A percentile compares a stretch with the other conserved stretches of the same genome.
These are phyloP conservation scores for Ustulina deusta DNA, from an alignment of 2,329 filamentous ascomycete genomes.

Conservation along the genomic window DNA sequence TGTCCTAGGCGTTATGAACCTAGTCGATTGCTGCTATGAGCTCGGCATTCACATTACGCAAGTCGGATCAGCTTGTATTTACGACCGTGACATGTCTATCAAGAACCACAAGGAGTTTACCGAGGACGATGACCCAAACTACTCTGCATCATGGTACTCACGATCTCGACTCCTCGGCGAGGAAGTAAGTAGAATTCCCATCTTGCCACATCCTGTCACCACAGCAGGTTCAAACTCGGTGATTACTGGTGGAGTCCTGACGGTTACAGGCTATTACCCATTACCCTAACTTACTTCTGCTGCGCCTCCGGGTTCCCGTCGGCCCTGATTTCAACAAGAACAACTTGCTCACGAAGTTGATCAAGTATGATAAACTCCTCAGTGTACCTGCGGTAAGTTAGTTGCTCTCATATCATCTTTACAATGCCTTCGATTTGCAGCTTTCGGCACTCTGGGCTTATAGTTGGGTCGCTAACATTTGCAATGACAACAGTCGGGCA, in stretches of 20 bases:
- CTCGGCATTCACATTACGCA: background rate
- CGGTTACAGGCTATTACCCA: background rate
- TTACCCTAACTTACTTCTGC: background rate
- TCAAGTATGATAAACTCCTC: background rate
- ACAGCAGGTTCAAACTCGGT: background rate
- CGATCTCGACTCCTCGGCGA: background rate
- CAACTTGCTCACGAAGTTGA: background rate
- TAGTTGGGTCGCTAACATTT: background rate
- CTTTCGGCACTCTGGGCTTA: background rate
- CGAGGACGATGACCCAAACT: background rate
- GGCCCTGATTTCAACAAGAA: background rate
- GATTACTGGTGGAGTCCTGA: background rate
- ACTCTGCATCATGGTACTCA: background rate
- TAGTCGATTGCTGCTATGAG: background rate
- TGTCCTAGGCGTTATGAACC: background rate
- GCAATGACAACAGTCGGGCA: background rate
- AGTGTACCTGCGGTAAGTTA: background rate
- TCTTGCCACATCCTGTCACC: background rate
- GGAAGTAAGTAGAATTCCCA: background rate
- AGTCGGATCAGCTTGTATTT: background rate
- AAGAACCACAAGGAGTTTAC: constrained; percentile 3
- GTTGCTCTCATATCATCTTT: background rate
- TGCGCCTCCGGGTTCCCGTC: background rate
- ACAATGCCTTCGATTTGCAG: background rate
- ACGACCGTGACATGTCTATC: constrained; percentile 1